A percentile compares a stretch with the other conserved stretches of the same genome.
Conservation (phyloP, 83 land plant genomes). For the Diphasiastrum complanatum region DNA sequence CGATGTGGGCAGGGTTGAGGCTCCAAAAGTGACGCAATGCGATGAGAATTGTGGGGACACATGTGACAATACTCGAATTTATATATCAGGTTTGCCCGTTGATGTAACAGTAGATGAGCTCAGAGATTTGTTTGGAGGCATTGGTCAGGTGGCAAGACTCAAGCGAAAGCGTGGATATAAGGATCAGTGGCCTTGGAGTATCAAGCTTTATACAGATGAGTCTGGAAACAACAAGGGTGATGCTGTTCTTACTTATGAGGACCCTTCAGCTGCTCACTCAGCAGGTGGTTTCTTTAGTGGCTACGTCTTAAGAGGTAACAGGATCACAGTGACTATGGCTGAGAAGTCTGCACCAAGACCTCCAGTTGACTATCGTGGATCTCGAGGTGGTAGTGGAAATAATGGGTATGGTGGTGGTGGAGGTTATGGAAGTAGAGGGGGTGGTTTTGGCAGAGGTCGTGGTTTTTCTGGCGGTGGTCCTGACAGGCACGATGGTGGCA, state of each 20-base stretch:
- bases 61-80: constrained; percentile 91
- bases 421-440: constrained; percentile 22
- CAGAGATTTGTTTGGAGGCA: constrained; percentile 87
- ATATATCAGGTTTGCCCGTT: constrained; percentile 86
- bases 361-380: neutral
- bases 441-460: constrained; percentile 37
- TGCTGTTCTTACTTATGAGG: constrained; percentile 81
- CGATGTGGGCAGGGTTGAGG: constrained; percentile 4
- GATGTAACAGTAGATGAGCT: constrained; percentile 85
- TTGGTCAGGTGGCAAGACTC: constrained; percentile 94
- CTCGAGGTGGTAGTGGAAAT: constrained; percentile 43
- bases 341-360: constrained; percentile 83
- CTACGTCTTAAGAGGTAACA: constrained; percentile 78
- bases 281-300: constrained; percentile 94
- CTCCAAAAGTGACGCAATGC: constrained; percentile 71
- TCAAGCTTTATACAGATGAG: constrained; percentile 89
- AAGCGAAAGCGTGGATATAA: constrained; percentile 97
- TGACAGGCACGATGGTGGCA: constrained; percentile 75
- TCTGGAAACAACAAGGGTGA: constrained; percentile 94
- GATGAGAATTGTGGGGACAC: constrained; percentile 82
- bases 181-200: constrained; percentile 98
- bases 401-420: constrained; percentile 36
- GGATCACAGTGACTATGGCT: constrained; percentile 90
- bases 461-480: constrained; percentile 65
- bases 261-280: constrained; percentile 96